Conservation (phyloP, 306 rosid genomes). For the Citrullus amarus region DNA sequence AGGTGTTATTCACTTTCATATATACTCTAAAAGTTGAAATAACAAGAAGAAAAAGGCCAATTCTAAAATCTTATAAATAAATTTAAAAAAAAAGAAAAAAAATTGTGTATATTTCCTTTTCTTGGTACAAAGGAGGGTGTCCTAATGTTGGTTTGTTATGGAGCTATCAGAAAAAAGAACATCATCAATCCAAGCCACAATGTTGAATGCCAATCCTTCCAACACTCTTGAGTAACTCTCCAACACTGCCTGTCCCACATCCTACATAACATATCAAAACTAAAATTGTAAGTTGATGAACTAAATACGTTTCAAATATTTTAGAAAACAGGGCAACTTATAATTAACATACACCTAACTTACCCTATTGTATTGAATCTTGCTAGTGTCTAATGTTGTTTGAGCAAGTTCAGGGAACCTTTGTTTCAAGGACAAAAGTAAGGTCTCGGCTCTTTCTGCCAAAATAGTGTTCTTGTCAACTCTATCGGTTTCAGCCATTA, state of each 20-base stretch:
- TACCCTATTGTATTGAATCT: constrained; percentile 79
- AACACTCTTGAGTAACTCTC: constrained; percentile 74
- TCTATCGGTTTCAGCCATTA: constrained; percentile 47
- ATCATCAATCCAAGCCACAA: constrained; percentile 73
- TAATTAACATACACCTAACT: too few relatives aligned
- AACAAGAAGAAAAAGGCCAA: background rate
- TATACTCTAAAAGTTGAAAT: background rate
- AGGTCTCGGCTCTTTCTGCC: constrained; percentile 77
- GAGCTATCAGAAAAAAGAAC: constrained; percentile 43
- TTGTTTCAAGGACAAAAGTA: constrained; percentile 68
- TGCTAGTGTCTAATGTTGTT: constrained; percentile 82
- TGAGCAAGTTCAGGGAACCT: constrained; percentile 88
- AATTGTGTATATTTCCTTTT: background rate
- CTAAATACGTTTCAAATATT: too few relatives aligned
- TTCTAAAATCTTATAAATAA: background rate
- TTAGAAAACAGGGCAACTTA: too few relatives aligned
- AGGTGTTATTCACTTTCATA: background rate
- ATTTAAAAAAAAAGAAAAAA: background rate
- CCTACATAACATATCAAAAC: constrained; percentile 26
- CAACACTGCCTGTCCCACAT: constrained; percentile 53
- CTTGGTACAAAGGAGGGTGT: background rate
- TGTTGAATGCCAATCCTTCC: constrained; percentile 67
- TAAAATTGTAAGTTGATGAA: too few relatives aligned
- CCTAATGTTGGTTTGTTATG: constrained; percentile 21
- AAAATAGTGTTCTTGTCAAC: constrained; percentile 61